Percentiles rank a stretch among this genome's conserved stretches.
Conservation (phyloP, 768 basidiomycete species). For the Tricholoma saponaceum region DNA sequence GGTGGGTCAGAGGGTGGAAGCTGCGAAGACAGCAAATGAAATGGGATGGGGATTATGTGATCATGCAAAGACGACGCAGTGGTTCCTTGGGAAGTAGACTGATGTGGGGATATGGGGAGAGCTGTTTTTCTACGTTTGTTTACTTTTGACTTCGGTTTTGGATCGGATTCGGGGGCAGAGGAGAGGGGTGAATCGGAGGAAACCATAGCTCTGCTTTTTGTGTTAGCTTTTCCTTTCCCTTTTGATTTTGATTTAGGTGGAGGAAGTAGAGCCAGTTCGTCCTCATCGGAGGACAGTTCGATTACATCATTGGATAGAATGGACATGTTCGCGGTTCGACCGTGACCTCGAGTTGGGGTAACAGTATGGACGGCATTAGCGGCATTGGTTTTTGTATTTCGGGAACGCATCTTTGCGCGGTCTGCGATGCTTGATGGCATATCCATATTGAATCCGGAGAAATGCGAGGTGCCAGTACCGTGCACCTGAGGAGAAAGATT, state of each 20-base stretch:
- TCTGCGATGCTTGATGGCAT: conserved; percentile 42
- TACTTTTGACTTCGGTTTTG: neutral
- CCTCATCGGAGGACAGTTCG: conserved; percentile 41
- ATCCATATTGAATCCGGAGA: conserved; percentile 4
- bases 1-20: conserved; percentile 34
- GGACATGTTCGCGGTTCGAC: neutral
- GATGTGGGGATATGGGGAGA: conserved; percentile 3
- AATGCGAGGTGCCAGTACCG: neutral
- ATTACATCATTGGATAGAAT: conserved; percentile 30
- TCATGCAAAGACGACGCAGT: conserved; percentile 15
- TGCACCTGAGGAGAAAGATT: neutral
- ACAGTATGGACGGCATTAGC: neutral
- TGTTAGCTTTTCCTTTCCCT: conserved; percentile 7
- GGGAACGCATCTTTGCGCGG: conserved; percentile 51
- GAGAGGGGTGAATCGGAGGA: conserved; percentile 4
- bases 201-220: neutral
- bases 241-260: conserved; percentile 25
- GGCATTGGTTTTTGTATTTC: conserved; percentile 24
- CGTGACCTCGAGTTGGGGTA: no score
- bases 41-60: conserved; percentile 12
- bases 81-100: conserved; percentile 1
- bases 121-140: neutral
- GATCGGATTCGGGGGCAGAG: neutral
- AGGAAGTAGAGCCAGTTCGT: conserved; percentile 28
- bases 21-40: conserved; percentile 15